These are phyloP conservation scores for Botrytis paeoniae DNA, from an alignment of 2,329 filamentous ascomycete species.

Conservation along the genomic window DNA sequence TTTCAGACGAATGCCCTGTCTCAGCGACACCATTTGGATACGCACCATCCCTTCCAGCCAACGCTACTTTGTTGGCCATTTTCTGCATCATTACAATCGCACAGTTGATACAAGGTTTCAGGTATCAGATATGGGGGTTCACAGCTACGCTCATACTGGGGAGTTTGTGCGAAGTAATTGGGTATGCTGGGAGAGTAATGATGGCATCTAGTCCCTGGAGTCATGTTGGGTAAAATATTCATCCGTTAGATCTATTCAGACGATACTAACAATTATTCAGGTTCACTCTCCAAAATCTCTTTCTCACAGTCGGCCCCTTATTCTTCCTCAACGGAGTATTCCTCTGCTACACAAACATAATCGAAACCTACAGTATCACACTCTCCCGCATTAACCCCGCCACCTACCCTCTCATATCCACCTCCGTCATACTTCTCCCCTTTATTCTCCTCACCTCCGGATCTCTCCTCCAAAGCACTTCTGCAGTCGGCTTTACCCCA, in stretches of 20 bases:
- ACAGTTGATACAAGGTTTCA: constrained; percentile 4
- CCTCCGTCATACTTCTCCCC: neutral
- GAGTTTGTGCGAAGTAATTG: neutral
- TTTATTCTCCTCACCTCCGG: neutral
- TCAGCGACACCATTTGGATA: neutral
- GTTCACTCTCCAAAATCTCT: neutral
- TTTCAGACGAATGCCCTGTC: constrained; percentile 8
- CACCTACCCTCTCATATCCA: neutral
- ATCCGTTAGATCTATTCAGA: neutral
- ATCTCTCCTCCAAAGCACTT: neutral
- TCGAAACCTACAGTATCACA: neutral
- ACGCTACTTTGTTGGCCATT: neutral
- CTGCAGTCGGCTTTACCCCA: neutral
- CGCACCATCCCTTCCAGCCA: neutral
- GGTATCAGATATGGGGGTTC: constrained; percentile 2
- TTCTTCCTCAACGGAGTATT: neutral
- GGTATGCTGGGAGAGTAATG: constrained; percentile 8
- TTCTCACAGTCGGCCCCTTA: neutral
- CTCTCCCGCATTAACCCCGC: neutral
- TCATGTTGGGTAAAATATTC: constrained; percentile 1
- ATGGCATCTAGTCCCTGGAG: constrained; percentile 12
- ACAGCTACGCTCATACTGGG: constrained; percentile 4
- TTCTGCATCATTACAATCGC: neutral
- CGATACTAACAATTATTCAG: neutral
- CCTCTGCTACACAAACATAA: constrained; percentile 11